phyloP scores from a whole-genome alignment of 768 basidiomycete genomes.

The Suillus weaverae region DNA sequence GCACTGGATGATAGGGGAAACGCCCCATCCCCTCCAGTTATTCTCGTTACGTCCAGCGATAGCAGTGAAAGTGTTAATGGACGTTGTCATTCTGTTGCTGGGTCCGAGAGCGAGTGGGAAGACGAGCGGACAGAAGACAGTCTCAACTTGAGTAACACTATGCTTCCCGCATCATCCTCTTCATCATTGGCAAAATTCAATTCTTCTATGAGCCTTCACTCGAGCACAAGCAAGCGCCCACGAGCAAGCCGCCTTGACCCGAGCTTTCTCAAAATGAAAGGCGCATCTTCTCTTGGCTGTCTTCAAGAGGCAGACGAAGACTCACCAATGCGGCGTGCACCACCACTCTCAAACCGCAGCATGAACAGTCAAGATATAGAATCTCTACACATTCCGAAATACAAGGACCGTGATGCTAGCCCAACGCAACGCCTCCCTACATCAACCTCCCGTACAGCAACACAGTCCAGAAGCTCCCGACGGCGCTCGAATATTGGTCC shows the following conservation, averaged over 20 bases:
- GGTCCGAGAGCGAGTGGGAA: slow-evolving; percentile 88
- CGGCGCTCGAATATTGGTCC: slow-evolving; percentile 77
- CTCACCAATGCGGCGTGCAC: slow-evolving; percentile 28
- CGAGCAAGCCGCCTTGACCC: slow-evolving; percentile 70
- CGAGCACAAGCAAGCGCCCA: slow-evolving; percentile 41
- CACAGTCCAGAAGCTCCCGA: slow-evolving; percentile 42
- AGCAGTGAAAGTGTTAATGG: slow-evolving; percentile 30
- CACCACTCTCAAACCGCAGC: slow-evolving; percentile 66
- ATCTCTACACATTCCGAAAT: slow-evolving; percentile 35
- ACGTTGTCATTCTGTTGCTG: slow-evolving; percentile 46
- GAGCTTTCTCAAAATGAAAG: slow-evolving; percentile 60
- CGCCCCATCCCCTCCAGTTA: slow-evolving; percentile 22
- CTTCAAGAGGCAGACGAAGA: slow-evolving; percentile 75
- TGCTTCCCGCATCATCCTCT: slow-evolving; percentile 32
- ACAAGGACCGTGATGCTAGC: slow-evolving; percentile 38
- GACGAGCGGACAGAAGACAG: slow-evolving; percentile 86
- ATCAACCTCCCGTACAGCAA: slow-evolving; percentile 41
- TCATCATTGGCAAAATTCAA: slow-evolving; percentile 34
- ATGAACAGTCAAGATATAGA: slow-evolving; percentile 46
- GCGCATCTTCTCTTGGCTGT: slow-evolving; percentile 53
- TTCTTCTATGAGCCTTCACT: slow-evolving; percentile 14
- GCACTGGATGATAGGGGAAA: slow-evolving; percentile 64
- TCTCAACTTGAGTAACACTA: slow-evolving; percentile 53
- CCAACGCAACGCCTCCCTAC: slow-evolving; percentile 50
- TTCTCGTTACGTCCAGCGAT: slow-evolving; percentile 38